A percentile compares a stretch with the other conserved stretches of the same genome.
Conservation (phyloP, 78 protist species). For the Protostelium mycophagum region DNA sequence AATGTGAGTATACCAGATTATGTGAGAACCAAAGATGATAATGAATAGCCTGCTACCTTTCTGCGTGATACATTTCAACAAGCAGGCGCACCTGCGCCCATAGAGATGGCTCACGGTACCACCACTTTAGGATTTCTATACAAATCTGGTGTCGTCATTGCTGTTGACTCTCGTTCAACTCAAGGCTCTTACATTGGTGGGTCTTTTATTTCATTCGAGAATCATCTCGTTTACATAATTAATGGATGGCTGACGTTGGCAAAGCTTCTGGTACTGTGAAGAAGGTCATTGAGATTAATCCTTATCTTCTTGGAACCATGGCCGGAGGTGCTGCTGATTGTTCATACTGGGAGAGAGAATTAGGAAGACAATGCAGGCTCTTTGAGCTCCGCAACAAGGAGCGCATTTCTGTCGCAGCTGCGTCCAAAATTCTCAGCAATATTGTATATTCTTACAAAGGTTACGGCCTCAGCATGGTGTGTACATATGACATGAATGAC, state of each 20-base stretch:
- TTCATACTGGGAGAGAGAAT: constrained; percentile 94
- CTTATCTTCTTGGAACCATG: constrained; percentile 99
- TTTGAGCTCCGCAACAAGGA: constrained; percentile 88
- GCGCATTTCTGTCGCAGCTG: constrained; percentile 98
- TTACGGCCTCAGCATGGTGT: constrained; percentile 92
- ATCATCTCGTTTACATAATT: background rate
- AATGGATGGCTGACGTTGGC: background rate
- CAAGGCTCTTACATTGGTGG: constrained; percentile 85
- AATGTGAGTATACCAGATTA: background rate
- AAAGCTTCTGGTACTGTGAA: constrained; percentile 93
- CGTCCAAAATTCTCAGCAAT: constrained; percentile 95
- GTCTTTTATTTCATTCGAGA: background rate
- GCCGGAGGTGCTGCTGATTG: constrained; percentile 99
- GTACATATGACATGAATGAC: background rate
- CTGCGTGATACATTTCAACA: background rate
- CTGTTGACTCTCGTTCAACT: constrained; percentile 98
- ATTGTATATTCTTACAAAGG: constrained; percentile 91
- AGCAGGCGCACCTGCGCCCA: constrained; percentile 50
- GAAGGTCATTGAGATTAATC: constrained; percentile 98
- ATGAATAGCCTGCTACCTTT: background rate
- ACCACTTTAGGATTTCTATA: constrained; percentile 97
- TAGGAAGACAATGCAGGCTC: constrained; percentile 90
- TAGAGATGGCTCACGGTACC: constrained; percentile 94
- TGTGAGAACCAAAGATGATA: background rate
- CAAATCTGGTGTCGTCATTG: constrained; percentile 86